Base-by-base conservation (phyloP, 2,329 filamentous ascomycete species). In the Didymella pomorum region DNA sequence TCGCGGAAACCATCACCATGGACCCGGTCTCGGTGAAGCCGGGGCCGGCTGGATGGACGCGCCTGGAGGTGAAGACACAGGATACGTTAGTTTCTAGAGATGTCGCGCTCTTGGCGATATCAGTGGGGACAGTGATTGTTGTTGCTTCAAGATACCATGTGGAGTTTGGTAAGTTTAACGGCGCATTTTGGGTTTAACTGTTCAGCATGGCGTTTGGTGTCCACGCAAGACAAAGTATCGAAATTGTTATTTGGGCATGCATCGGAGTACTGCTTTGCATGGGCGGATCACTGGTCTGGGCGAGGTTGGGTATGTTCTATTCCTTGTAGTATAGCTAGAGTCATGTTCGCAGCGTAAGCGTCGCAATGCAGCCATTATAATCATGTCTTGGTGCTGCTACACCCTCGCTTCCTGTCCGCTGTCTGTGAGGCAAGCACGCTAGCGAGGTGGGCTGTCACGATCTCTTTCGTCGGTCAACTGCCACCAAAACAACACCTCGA, bases 51-150 rank as follows among this genome's bases (percentile, higher is more conserved):
- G 75, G 75, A 69, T 73, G 63, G 75, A 78, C 25, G 69, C 68
- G 14, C 62, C 69, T 11, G 70, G 71, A 8, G 63, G 63, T n/a
- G 72, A 75, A 18, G 75, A 76, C 11, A 71, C 68, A 5, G 75
- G 75, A 26, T 73, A 77, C 56, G 76, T 77, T 46, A 78, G 76
- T 56, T 71, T 77, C 31, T 78, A 47, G 69, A 16, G 37, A 23
- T 12, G 5, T 43, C 29, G 29, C 28, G 11, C n/a, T 1, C 28
- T 11, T 43, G 39, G 16, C 28, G 41, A 11, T 21, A 14, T 20
- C 29, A 10, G 28, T 3, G 10, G 20, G 16, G 20, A 2, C n/a
- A n/a, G n/a, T n/a, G 18, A 39, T 49, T 18, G 31, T 35, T n/a
- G 45, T 56, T 50, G 45, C 37, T 44, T 16, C 31, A 28, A 52